Evolutionary conservation across 2,329 filamentous ascomycete genomes (phyloP), one percentile per base, ranked within the genome.

Genomic region (Ploettnerulaceae sp.): DNA sequence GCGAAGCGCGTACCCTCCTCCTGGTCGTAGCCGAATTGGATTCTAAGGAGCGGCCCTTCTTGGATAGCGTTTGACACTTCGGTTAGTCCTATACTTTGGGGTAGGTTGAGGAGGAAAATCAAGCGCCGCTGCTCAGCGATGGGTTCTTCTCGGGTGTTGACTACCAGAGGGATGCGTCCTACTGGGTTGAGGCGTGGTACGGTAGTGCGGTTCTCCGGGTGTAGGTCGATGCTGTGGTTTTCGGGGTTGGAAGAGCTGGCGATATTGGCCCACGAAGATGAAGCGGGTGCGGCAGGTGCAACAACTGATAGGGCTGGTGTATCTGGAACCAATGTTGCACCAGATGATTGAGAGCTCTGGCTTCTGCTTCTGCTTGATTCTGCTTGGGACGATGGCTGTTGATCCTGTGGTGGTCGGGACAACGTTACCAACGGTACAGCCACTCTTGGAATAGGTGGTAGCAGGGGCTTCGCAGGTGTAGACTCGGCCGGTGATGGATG

Each of bases 31-130:
- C 58, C 58, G 34, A 64, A 60, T 7, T 49, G 47, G 31, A 64
- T 62, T 12, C 48, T 52, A 21, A 54, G 48, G 7, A 64, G 9
- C 1, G 61, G 54, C 1, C 61, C 61, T 50, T 63, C 61, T 15
- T 40, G 28, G 5, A 64, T 46, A 2, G 59, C 60, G 24, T 62
- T 45, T 11, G 57, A 59, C 33, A 64, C 47, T 11, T 60, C 53
- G 26, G 55, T 35, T 4, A 61, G 45, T 12, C 47, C 57, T 5
- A 60, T 49, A 9, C 33, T 57, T 5, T 32, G 24, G 1, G 61
- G 61, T 2, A 63, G 47, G 29, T 61, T 57, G 18, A 61, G 49
- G 3, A 64, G 43, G 33, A 61, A 54, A 3, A 64, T 51, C 2
- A 61, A 47, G 9, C 60, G 58, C 18, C 52, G 52, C 22, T 58